These are phyloP conservation scores for Sporobolomyces roseus DNA, from an alignment of 768 basidiomycete genomes.

Conservation along the genomic window DNA sequence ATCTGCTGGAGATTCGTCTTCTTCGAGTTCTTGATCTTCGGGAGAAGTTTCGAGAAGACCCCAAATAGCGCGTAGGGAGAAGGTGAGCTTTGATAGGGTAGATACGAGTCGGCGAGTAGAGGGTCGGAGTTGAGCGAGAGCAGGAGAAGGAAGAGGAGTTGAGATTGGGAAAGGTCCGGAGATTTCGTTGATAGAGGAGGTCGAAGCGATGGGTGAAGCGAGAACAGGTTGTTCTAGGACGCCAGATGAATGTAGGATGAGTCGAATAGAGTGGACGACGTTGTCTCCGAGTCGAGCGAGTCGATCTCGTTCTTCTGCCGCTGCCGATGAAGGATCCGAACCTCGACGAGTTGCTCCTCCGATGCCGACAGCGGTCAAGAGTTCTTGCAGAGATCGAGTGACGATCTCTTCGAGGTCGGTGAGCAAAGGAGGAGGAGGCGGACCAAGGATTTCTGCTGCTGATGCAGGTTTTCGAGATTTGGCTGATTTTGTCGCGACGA, in stretches of 20 bases:
- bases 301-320: conserved; percentile 13
- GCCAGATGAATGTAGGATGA: conserved; percentile 32
- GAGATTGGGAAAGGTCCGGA: neutral
- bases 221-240: conserved; percentile 22
- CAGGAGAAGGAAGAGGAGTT: conserved; percentile 16
- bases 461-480: conserved; percentile 4
- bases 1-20: conserved; percentile 31
- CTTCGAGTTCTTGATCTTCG: conserved; percentile 23
- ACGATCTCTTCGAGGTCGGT: conserved; percentile 32
- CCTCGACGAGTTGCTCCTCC: neutral
- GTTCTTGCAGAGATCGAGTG: conserved; percentile 15
- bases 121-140: conserved; percentile 45
- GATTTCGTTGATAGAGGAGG: conserved; percentile 23
- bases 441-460: conserved; percentile 28
- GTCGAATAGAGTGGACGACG: conserved; percentile 31
- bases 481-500: neutral
- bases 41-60: conserved; percentile 35
- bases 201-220: neutral
- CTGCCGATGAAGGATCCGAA: neutral
- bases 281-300: conserved; percentile 26
- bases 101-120: conserved; percentile 61
- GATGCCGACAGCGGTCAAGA: conserved; percentile 11
- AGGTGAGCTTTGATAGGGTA: conserved; percentile 79
- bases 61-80: conserved; percentile 70
- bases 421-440: conserved; percentile 32